Evolutionary conservation across 345 rosid genomes (phyloP).

Genomic region (Hirschfeldia incana): DNA sequence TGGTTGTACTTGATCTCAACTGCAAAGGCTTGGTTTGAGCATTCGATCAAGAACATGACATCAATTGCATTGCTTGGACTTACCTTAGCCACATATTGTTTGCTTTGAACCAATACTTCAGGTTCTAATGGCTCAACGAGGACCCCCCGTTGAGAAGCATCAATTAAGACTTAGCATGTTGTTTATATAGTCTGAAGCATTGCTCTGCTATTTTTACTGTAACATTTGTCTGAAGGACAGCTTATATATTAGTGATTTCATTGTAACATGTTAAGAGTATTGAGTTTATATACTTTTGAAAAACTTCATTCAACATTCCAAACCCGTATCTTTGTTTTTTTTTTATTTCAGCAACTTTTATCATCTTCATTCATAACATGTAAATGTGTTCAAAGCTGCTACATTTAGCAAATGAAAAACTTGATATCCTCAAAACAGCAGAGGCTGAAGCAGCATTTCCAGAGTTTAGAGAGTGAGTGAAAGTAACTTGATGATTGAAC

Average conservation of each 20-base stretch:
- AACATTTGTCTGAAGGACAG: background rate
- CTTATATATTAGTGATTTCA: background rate
- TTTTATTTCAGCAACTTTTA: background rate
- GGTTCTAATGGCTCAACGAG: constrained; percentile 2
- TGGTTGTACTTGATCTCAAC: constrained; percentile 14
- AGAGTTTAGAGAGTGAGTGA: background rate
- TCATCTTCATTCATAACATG: background rate
- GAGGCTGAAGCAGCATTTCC: background rate
- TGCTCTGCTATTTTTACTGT: background rate
- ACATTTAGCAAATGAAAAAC: background rate
- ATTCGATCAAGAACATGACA: constrained; percentile 7
- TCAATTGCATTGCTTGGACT: background rate
- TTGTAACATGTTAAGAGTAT: background rate
- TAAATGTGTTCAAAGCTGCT: background rate
- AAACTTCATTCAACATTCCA: background rate
- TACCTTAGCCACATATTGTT: background rate
- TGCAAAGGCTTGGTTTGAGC: background rate
- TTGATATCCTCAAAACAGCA: background rate
- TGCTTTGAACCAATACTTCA: background rate
- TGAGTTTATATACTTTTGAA: background rate
- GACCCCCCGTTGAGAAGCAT: background rate
- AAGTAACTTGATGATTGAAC: background rate
- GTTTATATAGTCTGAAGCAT: background rate
- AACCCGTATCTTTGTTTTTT: background rate
- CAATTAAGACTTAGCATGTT: background rate